phyloP scores from a whole-genome alignment of 345 rosid genomes.

The Cardiospermum halicacabum region DNA sequence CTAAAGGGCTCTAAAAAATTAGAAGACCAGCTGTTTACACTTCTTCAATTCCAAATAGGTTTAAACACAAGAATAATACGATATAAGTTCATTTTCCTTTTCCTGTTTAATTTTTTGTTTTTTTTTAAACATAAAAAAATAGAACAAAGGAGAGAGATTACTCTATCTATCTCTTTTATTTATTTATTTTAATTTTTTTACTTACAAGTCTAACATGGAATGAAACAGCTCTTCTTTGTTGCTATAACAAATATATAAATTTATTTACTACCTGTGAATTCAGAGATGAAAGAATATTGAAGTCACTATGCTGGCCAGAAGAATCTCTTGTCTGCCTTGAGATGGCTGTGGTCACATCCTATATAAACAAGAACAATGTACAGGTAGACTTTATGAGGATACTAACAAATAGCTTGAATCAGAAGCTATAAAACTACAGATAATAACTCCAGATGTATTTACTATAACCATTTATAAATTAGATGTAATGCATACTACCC shows the following conservation, averaged over 20 bases:
- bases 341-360: conserved; percentile 77
- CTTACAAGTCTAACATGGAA: background rate
- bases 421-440: background rate
- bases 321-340: conserved; percentile 72
- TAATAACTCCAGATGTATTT: background rate
- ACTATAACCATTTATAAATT: background rate
- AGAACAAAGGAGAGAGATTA: no score
- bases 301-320: conserved; percentile 80
- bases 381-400: background rate
- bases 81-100: no score
- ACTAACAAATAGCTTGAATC: background rate
- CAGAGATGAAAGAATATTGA: conserved; percentile 82
- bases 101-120: no score
- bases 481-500: background rate
- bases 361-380: conserved; percentile 22
- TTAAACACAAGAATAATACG: background rate
- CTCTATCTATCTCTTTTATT: no score
- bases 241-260: background rate
- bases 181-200: no score
- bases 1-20: background rate
- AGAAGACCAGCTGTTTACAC: background rate
- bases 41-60: background rate
- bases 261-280: conserved; percentile 75
- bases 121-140: no score
- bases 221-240: background rate